These are phyloP conservation scores for Paecilomyces variotii DNA, from an alignment of 2,329 filamentous ascomycete genomes.

Conservation along the genomic window DNA sequence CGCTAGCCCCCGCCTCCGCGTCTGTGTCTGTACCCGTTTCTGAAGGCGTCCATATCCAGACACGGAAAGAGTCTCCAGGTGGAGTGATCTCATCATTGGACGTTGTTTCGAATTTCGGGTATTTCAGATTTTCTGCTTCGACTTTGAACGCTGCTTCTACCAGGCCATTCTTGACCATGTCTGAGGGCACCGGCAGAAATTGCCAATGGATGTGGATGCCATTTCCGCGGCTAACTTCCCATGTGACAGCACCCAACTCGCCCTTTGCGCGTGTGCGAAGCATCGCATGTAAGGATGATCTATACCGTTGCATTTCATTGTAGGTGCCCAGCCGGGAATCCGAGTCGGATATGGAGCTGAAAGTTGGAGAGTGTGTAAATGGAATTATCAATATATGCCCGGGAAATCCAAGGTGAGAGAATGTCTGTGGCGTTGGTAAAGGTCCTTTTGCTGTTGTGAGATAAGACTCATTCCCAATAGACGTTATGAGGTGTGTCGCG, in stretches of 20 bases:
- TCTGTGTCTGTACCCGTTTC: background rate
- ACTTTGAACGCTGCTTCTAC: slow-evolving; percentile 86
- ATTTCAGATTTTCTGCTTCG: slow-evolving; percentile 67
- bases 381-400: slow-evolving; percentile 89
- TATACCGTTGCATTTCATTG: slow-evolving; percentile 77
- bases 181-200: slow-evolving; percentile 65
- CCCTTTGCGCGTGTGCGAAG: slow-evolving; percentile 40
- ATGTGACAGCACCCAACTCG: slow-evolving; percentile 76
- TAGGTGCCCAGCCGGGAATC: slow-evolving; percentile 54
- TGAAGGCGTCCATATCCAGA: slow-evolving; percentile 65
- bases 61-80: slow-evolving; percentile 62
- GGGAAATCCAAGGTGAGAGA: slow-evolving; percentile 65
- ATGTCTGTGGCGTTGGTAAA: slow-evolving; percentile 63
- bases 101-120: slow-evolving; percentile 44
- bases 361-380: slow-evolving; percentile 68
- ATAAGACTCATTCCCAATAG: slow-evolving; percentile 80
- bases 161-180: slow-evolving; percentile 61
- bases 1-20: slow-evolving; percentile 5
- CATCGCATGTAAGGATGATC: slow-evolving; percentile 70
- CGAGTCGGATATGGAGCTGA: slow-evolving; percentile 56
- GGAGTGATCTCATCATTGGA: slow-evolving; percentile 34
- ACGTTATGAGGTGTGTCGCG: slow-evolving; percentile 79
- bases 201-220: slow-evolving; percentile 95
- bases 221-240: slow-evolving; percentile 75
- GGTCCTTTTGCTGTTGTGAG: slow-evolving; percentile 89